phyloP scores from a whole-genome alignment of 805 yeast genomes.

The Cyberlindnera japonica region DNA sequence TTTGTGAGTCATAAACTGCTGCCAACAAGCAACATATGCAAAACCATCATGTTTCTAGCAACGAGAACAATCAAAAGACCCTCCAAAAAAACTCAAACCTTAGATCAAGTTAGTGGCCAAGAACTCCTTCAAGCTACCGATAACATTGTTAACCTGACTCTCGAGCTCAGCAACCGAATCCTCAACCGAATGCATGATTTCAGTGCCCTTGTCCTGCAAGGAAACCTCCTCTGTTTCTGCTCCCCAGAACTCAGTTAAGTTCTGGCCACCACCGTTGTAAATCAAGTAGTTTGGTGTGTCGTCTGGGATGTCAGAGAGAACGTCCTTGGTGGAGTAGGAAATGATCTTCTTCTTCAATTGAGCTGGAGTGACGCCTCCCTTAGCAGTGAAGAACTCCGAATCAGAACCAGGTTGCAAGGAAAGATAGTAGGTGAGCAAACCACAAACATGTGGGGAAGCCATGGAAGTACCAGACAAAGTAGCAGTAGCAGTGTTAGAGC shows the following conservation, averaged over 20 bases:
- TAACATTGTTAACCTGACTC: slow-evolving; percentile 15
- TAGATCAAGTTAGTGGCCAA: slow-evolving; percentile 14
- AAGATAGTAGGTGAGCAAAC: slow-evolving; percentile 83
- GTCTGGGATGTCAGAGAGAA: slow-evolving; percentile 58
- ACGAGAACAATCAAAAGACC: not conserved
- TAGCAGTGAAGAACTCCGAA: slow-evolving; percentile 57
- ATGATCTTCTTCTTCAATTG: slow-evolving; percentile 75
- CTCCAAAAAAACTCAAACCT: not conserved
- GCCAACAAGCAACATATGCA: too few species aligned
- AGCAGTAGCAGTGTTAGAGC: slow-evolving; percentile 72
- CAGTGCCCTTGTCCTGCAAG: slow-evolving; percentile 12
- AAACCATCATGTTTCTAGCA: too few species aligned
- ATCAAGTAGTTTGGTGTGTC: slow-evolving; percentile 77
- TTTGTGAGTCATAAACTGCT: too few species aligned
- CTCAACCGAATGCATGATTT: slow-evolving; percentile 15
- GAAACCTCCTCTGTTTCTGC: slow-evolving; percentile 8
- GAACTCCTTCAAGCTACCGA: slow-evolving; percentile 19
- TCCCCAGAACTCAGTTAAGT: slow-evolving; percentile 37
- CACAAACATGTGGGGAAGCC: slow-evolving; percentile 97
- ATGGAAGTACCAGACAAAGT: slow-evolving; percentile 93
- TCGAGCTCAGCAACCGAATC: slow-evolving; percentile 22
- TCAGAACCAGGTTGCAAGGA: slow-evolving; percentile 76
- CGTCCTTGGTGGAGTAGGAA: slow-evolving; percentile 59
- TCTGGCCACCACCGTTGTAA: slow-evolving; percentile 79
- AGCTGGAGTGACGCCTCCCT: slow-evolving; percentile 57